Evolutionary conservation across 805 yeast genomes (phyloP), one percentile per base, ranked within the genome.

Genomic region (Geotrichum ghanense): DNA sequence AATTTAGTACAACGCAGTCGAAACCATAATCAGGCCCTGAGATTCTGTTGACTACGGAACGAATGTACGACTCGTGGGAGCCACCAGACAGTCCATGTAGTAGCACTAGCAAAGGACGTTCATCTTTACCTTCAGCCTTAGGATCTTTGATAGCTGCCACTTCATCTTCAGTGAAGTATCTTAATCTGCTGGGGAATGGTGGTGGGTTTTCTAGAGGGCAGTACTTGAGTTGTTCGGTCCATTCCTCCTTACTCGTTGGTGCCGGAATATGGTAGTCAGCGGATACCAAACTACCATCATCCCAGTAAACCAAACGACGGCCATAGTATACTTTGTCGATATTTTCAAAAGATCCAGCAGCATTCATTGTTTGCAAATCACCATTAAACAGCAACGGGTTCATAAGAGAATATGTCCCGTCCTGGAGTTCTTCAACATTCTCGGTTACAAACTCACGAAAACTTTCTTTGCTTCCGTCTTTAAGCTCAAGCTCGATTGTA

Each of bases 61-160:
- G 71, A 39, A 85, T 77, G 57, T 85, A 78, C 4, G 83, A 71
- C 59, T 85, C 95, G 51, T 81, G 83, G n/a, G 89, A 79, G 0
- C 95, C 92, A 3, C 95, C 95, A 1, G 84, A 80, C 34, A 85
- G 72, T 0, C 95, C 95, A 58, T 86, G 95, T 39, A 83, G 62
- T 2, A 76, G 64, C 24, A 85, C 72, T 16, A 82, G 66, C 56
- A 86, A 67, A 1, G 94, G 94, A 43, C 62, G 70, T 2, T 68
- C 53, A 43, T 63, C 67, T 17, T 65, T 65, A 14, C 48, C 67
- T 37, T 48, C 44, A 17, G 35, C 45, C 37, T 54, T 49, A 51
- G 22, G 47, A 9, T 53, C 48, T 23, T 47, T 42, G 44, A 55
- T 54, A 4, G 49, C 48, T 0, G 51, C 60, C 41, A 74, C 52